A percentile compares a stretch with the other conserved stretches of the same genome.
Conservation (phyloP, 2,329 filamentous ascomycete species). For the Trichophyton verrucosum region DNA sequence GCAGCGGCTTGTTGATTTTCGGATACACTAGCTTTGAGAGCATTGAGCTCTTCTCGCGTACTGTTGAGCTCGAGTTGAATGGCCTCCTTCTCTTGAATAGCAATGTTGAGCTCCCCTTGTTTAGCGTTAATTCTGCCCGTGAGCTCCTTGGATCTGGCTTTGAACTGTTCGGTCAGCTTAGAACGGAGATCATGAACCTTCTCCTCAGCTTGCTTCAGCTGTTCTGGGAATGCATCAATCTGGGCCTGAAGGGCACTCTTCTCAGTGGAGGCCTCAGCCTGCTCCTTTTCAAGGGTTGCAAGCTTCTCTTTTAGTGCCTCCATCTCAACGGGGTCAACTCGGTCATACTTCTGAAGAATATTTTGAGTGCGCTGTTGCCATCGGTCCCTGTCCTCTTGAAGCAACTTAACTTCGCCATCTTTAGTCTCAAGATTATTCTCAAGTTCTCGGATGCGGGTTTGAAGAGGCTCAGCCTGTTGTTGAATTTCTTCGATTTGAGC, state of each 20-base stretch:
- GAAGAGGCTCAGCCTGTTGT: conserved; percentile 65
- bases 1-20: conserved; percentile 17
- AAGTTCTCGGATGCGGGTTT: conserved; percentile 66
- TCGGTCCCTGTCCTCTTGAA: conserved; percentile 82
- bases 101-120: conserved; percentile 36
- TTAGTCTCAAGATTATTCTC: conserved; percentile 70
- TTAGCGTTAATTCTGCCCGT: conserved; percentile 48
- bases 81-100: conserved; percentile 51
- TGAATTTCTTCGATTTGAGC: conserved; percentile 62
- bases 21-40: conserved; percentile 40
- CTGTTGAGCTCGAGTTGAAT: conserved; percentile 56
- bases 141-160: conserved; percentile 49
- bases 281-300: conserved; percentile 51
- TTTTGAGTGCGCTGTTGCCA: conserved; percentile 95
- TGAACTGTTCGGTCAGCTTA: conserved; percentile 40
- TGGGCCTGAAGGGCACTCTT: conserved; percentile 41
- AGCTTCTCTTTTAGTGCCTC: conserved; percentile 77
- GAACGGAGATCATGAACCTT: conserved; percentile 38
- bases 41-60: conserved; percentile 46
- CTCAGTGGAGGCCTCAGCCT: conserved; percentile 50
- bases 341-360: conserved; percentile 90
- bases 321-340: conserved; percentile 84
- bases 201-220: conserved; percentile 37
- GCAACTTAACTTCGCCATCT: conserved; percentile 74
- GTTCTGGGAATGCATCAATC: conserved; percentile 36